Evolutionary conservation across 768 basidiomycete genomes (phyloP), one percentile per base, ranked within the genome.

Genomic region (Lactarius tabidus): DNA sequence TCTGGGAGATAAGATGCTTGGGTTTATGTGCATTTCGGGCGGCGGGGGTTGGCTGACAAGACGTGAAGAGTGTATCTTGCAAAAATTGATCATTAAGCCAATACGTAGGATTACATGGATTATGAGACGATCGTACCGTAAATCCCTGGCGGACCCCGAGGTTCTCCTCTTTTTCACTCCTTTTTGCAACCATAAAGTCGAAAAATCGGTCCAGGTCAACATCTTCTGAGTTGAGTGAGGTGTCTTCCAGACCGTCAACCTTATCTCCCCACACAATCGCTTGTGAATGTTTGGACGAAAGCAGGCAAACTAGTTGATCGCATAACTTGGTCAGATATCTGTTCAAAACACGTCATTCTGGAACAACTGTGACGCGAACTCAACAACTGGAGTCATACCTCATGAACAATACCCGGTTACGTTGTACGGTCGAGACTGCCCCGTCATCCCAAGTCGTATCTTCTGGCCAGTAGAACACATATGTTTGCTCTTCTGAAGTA

Each of bases 321-420:
- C 81, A 75, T 43, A 33, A 31, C 45, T 66, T 66, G 10, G 60
- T 66, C 39, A 66, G 65, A 17, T 66, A 66, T 18, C 65, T 66
- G 17, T 9, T 6, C 31, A 5, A 6, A 23, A 15, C 39, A 29
- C 0, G 7, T 66, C 36, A 59, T 53, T 29, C n/a, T 45, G 14
- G 48, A 7, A 20, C 2, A 29, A 1, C 33, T 12, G 9, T 12
- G 17, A 48, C 17, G n/a, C n/a, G 4, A 20, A 10, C n/a, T n/a
- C n/a, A n/a, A n/a, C n/a, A n/a, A n/a, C n/a, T n/a, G n/a, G 54
- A 36, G 15, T 62, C 74, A 29, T 72, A 84, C 86, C 86, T 74
- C 83, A 87, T 86, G 69, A 87, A 88, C 0, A 85, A 84, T 3
- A 82, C 75, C 9, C 86, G 77, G 72, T 86, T 87, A 17, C 82